Percentiles rank a stretch among this genome's conserved stretches.
phyloP scores from a whole-genome alignment of 1,139 yeast species.

The Saccharomyces hybrid region DNA sequence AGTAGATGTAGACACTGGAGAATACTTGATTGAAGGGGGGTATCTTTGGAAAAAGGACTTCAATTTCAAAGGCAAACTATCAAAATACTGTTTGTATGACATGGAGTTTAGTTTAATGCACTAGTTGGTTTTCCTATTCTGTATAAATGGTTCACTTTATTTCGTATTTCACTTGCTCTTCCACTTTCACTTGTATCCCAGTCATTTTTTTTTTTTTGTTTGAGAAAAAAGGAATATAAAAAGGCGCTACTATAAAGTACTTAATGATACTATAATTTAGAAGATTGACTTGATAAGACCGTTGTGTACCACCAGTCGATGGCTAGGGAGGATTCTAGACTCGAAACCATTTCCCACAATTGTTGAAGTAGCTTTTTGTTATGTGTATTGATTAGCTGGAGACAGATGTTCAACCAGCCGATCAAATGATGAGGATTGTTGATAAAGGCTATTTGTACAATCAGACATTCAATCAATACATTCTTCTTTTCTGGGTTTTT shows the following conservation, averaged over 20 bases:
- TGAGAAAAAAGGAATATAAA: background rate
- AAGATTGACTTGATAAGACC: background rate
- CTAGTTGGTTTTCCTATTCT: background rate
- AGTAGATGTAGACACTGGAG: conserved; percentile 55
- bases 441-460: conserved; percentile 16
- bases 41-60: conserved; percentile 70
- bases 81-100: conserved; percentile 31
- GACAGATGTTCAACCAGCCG: conserved; percentile 6
- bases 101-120: background rate
- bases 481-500: conserved; percentile 6
- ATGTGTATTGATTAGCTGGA: conserved; percentile 4
- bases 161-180: background rate
- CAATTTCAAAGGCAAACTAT: conserved; percentile 61
- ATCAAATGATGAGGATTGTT: conserved; percentile 2
- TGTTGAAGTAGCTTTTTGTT: conserved; percentile 4
- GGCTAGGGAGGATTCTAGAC: conserved; percentile 7
- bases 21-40: conserved; percentile 81
- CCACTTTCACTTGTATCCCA: background rate
- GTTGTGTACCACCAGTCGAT: conserved; percentile 15
- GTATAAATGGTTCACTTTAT: background rate
- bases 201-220: background rate
- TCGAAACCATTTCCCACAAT: conserved; percentile 10
- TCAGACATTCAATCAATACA: conserved; percentile 18
- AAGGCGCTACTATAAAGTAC: background rate
- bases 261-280: background rate